Evolutionary conservation across 768 basidiomycete genomes (phyloP), one percentile per base, ranked within the genome.

Genomic region (Pulveroboletus sp.): DNA sequence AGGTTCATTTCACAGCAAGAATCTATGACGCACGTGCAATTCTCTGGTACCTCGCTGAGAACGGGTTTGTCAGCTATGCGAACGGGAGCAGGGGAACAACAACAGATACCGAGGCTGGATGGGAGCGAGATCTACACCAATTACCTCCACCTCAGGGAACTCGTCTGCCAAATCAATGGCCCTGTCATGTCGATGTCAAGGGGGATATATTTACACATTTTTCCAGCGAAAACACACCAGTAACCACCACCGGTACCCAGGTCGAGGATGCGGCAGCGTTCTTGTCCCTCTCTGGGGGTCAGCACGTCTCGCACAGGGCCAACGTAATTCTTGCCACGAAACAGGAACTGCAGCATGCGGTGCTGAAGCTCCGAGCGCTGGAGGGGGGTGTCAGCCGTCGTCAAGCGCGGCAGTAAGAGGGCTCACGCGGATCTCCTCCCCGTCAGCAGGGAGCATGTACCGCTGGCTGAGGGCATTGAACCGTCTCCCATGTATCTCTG

Each of bases 151-250:
- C 41, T 69, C 63, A 37, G 80, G 81, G 64, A 87, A 87, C 65
- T 84, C 83, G 56, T 86, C 82, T 41, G 85, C 85, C 68, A 87
- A 78, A 64, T 82, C 81, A 54, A 86, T 79, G 21, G 85, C 82
- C 85, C 84, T 86, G 57, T 40, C 27, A 43, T 34, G 25, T 45
- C 24, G 45, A 40, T 12, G 31, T 45, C 40, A 23, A 40, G 19
- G 9, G 43, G 44, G 43, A 39, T 20, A 45, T 7, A 44, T 32
- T 33, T 25, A 23, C 10, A 31, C 7, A 33, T 33, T 19, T 35
- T 20, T 51, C 17, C 45, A 45, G 20, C 6, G 41, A 48, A n/a
- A 23, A 51, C 71, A 51, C 50, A 84, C 84, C 85, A 87, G 31
- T 68, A 64, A 5, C 85, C 85, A 4, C 75, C 75, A 20, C 85